Percentiles rank a stretch among this genome's conserved stretches.
Evolutionary conservation across 2,329 filamentous ascomycete species (phyloP).

Genomic region (Aspergillus caelatus): DNA sequence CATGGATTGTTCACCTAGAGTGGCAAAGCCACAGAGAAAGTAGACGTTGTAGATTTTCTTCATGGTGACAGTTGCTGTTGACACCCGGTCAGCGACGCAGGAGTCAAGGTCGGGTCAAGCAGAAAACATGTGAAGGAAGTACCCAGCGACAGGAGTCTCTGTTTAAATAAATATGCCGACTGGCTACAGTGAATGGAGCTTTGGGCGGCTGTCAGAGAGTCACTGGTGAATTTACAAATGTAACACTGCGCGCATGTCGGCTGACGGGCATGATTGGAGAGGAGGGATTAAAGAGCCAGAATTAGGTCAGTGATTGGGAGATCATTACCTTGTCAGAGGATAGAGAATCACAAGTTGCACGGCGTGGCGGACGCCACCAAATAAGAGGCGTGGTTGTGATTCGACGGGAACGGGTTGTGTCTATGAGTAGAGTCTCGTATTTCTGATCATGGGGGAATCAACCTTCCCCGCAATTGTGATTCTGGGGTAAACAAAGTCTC

Average conservation of each 20-base stretch:
- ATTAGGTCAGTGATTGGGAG: neutral
- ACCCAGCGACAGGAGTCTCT: neutral
- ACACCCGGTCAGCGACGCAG: neutral
- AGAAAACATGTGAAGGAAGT: neutral
- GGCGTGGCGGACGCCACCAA: conserved; percentile 1
- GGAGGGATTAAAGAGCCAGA: neutral
- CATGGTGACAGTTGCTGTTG: conserved; percentile 15
- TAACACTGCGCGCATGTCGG: neutral
- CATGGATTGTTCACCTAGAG: conserved; percentile 14
- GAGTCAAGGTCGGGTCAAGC: neutral
- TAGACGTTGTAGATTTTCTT: conserved; percentile 25
- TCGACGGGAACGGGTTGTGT: neutral
- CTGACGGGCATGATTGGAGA: neutral
- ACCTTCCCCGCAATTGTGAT: neutral
- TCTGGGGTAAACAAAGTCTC: neutral
- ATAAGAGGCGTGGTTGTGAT: neutral
- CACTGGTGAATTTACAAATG: neutral
- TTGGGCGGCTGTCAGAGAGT: neutral
- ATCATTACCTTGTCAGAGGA: neutral
- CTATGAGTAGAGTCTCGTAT: neutral
- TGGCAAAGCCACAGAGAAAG: conserved; percentile 25
- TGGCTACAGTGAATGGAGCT: neutral
- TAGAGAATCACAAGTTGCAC: neutral
- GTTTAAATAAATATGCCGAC: neutral
- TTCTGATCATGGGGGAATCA: neutral